Base-by-base conservation (phyloP, 1,139 yeast species). In the Kodamaea anthophila region DNA sequence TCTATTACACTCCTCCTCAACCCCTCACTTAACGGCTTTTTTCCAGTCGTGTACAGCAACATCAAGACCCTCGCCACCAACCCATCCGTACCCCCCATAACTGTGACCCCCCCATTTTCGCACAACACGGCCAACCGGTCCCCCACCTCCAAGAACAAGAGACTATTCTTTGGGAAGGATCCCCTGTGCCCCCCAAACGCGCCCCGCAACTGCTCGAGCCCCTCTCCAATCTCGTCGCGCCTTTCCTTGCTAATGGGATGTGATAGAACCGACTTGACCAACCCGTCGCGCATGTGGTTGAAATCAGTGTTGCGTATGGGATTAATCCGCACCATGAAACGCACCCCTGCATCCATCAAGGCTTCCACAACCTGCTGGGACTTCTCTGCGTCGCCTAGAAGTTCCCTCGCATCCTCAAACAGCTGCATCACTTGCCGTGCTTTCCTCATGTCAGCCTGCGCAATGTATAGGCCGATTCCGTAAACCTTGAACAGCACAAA, bases 251-350 rank as follows among this genome's bases (percentile, higher is more conserved):
- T 60, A 37, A 55, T 51, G 2, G 76, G 73, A 44, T 72, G 73
- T 16, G 79, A 76, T 49, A 76, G 63, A 28, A 80, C 69, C 3
- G 94, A 77, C 47, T 91, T 81, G 33, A 86, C 74, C 40, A 91
- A 73, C 0, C 97, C 97, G 49, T 91, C 97, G 43, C 83, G 74
- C 51, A 91, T 58, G 52, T 91, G 97, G 39, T 76, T 76, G 54
- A 82, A 85, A 53, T 88, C 96, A 1, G 97, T 88, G 51, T 83
- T 85, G 48, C 94, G 71, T 8, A 82, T 78, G 0, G 98, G 96
- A 12, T 82, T 78, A 40, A 91, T 78, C 40, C 94, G 66, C 20
- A 86, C 77, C 28, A 77, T 63, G 43, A 86, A 66, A 35, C 75
- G 69, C 13, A 83, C 70, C 8, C 77, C 74, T n/a, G 70, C 57